Evolutionary conservation across 345 rosid genomes (phyloP).

Genomic region (Rhizophora mangle): DNA sequence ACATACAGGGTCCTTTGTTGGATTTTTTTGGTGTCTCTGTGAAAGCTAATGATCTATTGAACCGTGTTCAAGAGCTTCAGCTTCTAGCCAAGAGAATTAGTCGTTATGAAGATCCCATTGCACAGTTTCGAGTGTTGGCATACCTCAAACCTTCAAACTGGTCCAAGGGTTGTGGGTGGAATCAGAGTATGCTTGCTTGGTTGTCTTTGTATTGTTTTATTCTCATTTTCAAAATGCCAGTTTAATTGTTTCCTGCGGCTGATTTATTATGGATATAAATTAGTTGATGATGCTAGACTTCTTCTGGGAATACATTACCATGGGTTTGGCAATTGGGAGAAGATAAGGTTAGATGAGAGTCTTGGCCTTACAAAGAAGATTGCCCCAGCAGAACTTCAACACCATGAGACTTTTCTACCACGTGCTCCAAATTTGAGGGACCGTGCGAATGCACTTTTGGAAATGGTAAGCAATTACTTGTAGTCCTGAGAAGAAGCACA

Average conservation of each 20-base stretch:
- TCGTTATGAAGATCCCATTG: conserved; percentile 77
- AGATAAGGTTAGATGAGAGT: conserved; percentile 84
- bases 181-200: conserved; percentile 57
- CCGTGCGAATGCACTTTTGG: conserved; percentile 96
- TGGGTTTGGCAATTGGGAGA: conserved; percentile 99
- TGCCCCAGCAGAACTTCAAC: conserved; percentile 98
- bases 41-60: conserved; percentile 78
- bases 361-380: conserved; percentile 93
- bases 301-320: conserved; percentile 86
- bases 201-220: conserved; percentile 1
- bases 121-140: conserved; percentile 77
- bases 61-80: conserved; percentile 87
- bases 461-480: conserved; percentile 56
- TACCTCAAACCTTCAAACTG: conserved; percentile 97
- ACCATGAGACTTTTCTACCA: conserved; percentile 97
- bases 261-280: conserved; percentile 16
- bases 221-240: not conserved
- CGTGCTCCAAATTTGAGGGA: conserved; percentile 98
- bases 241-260: not conserved
- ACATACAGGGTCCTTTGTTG: conserved; percentile 75
- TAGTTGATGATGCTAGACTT: conserved; percentile 98
- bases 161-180: conserved; percentile 99
- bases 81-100: conserved; percentile 73
- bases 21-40: conserved; percentile 98
- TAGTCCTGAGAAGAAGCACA: not conserved